phyloP scores from a whole-genome alignment of 345 rosid genomes.

The Acer campestre region DNA sequence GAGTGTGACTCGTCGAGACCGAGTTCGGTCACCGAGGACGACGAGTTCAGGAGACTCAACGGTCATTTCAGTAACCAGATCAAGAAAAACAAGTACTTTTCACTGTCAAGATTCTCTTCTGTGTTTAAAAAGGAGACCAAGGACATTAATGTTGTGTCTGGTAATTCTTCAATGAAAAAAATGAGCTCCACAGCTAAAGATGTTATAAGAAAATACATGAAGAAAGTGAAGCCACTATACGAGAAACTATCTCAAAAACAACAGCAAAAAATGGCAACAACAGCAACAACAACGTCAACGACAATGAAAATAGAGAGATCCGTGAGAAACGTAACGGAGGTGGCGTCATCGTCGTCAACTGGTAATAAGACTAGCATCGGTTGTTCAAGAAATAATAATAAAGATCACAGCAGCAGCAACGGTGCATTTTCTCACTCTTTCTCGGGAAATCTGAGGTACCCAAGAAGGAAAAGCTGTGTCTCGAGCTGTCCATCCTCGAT shows the following conservation, averaged over 20 bases:
- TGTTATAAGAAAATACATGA: conserved; percentile 79
- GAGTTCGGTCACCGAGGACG: conserved; percentile 79
- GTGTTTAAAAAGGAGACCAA: conserved; percentile 74
- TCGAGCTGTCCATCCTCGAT: conserved; percentile 91
- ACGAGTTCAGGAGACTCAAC: conserved; percentile 49
- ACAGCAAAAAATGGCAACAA: conserved; percentile 38
- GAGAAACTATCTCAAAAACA: conserved; percentile 78
- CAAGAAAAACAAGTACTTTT: conserved; percentile 61
- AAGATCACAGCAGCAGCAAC: conserved; percentile 24
- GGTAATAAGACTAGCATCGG: neutral
- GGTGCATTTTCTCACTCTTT: conserved; percentile 61
- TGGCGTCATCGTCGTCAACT: neutral
- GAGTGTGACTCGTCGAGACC: conserved; percentile 83
- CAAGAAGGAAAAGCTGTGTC: conserved; percentile 60
- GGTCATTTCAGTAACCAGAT: conserved; percentile 20
- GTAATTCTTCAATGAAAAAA: conserved; percentile 58
- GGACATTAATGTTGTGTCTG: conserved; percentile 17
- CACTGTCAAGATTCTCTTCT: conserved; percentile 77
- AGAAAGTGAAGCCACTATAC: conserved; percentile 91
- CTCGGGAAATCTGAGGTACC: conserved; percentile 84
- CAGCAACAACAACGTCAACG: conserved; percentile 4
- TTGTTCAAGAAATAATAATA: no score
- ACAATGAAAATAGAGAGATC: conserved; percentile 35
- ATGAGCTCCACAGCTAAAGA: conserved; percentile 82
- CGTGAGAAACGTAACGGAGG: conserved; percentile 17